These are phyloP conservation scores for Rhodomyrtus psidioides DNA, from an alignment of 441 rosid genomes.

Conservation along the genomic window DNA sequence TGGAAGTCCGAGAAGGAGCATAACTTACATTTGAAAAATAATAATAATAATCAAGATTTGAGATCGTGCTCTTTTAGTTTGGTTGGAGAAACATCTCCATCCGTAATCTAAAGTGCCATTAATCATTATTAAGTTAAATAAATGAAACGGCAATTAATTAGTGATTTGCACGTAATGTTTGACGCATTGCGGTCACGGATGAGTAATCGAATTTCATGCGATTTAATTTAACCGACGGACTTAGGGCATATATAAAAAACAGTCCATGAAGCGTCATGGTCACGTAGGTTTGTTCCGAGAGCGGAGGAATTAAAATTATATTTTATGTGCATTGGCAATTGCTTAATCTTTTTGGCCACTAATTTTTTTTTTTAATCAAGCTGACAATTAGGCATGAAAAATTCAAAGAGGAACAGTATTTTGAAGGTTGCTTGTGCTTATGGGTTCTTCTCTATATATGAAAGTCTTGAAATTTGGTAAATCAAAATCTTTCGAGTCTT, in stretches of 20 bases:
- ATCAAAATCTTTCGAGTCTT: not conserved
- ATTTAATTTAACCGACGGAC: not conserved
- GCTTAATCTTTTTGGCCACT: not conserved
- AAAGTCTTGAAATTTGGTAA: not conserved
- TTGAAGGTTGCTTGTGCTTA: not conserved
- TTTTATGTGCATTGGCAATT: not conserved
- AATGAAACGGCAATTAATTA: not conserved
- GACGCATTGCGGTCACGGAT: not conserved
- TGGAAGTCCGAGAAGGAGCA: not conserved
- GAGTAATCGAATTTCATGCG: not conserved
- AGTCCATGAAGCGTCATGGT: not conserved
- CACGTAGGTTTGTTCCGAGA: not conserved
- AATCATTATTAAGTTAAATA: not conserved
- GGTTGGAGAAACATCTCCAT: not conserved
- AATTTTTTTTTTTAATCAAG: not conserved
- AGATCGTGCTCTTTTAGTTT: not conserved
- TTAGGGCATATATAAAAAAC: not conserved
- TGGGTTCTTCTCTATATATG: not conserved
- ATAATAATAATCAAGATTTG: not conserved
- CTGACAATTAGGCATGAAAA: not conserved
- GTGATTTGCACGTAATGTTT: not conserved
- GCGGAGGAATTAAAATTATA: not conserved
- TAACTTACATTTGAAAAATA: too few species aligned
- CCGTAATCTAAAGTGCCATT: not conserved
- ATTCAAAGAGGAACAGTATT: not conserved